Conservation (phyloP, 768 basidiomycete species). For the Tricholoma hemisulphureum region DNA sequence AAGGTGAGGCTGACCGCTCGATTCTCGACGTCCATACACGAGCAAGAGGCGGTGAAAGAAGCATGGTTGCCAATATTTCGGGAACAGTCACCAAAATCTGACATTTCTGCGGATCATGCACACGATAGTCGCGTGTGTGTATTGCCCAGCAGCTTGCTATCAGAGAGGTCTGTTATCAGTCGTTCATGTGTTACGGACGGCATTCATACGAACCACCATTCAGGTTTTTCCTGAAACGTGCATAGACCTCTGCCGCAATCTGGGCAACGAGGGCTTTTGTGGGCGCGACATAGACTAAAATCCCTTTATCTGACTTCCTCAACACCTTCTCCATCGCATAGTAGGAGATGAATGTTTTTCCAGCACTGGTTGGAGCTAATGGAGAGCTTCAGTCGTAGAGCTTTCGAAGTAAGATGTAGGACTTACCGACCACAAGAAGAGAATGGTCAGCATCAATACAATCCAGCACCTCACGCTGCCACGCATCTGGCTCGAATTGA, state of each 20-base stretch:
- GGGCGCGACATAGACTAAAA: constrained; percentile 72
- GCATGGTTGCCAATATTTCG: constrained; percentile 65
- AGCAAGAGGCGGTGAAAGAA: constrained; percentile 66
- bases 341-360: constrained; percentile 76
- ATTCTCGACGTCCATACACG: constrained; percentile 60
- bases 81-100: constrained; percentile 77
- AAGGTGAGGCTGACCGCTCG: constrained; percentile 44
- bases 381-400: not conserved
- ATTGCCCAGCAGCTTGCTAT: constrained; percentile 62
- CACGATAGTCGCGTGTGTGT: constrained; percentile 62
- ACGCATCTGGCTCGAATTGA: constrained; percentile 63
- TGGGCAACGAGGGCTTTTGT: constrained; percentile 75
- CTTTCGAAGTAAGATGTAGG: not conserved
- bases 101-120: constrained; percentile 62
- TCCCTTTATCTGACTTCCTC: constrained; percentile 59
- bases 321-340: constrained; percentile 75
- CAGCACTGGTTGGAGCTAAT: constrained; percentile 66
- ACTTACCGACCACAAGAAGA: constrained; percentile 63
- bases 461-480: constrained; percentile 69
- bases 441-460: constrained; percentile 58
- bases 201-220: constrained; percentile 38
- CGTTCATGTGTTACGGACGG: not conserved
- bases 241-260: constrained; percentile 73
- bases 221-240: constrained; percentile 55
- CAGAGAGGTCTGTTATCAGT: constrained; percentile 1